A percentile compares a stretch with the other conserved stretches of the same genome.
These are phyloP conservation scores for Xylariomycetidae sp. DNA, from an alignment of 2,329 filamentous ascomycete genomes.

Conservation along the genomic window DNA sequence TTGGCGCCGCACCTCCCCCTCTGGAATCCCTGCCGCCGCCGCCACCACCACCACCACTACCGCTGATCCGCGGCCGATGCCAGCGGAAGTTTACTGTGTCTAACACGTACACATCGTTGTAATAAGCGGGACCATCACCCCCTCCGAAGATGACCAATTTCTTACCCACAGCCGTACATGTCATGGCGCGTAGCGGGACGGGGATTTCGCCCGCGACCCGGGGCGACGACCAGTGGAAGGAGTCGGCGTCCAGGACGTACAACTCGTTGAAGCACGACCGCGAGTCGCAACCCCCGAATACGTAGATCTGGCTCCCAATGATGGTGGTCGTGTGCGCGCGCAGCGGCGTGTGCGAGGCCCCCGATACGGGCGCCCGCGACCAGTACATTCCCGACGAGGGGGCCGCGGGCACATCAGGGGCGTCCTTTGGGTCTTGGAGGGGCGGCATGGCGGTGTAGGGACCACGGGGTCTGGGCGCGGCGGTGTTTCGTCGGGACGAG, in stretches of 20 bases:
- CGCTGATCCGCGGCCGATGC: conserved; percentile 58
- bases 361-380: conserved; percentile 62
- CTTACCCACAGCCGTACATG: conserved; percentile 66
- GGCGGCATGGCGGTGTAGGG: conserved; percentile 49
- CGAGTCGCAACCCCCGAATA: conserved; percentile 66
- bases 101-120: conserved; percentile 69
- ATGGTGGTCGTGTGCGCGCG: conserved; percentile 64
- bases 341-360: conserved; percentile 54
- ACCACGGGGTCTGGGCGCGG: conserved; percentile 27
- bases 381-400: conserved; percentile 71
- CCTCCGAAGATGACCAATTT: conserved; percentile 67
- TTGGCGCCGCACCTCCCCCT: conserved; percentile 54
- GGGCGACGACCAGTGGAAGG: conserved; percentile 66
- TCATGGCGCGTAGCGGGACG: conserved; percentile 64
- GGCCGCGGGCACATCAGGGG: conserved; percentile 56
- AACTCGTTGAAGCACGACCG: conserved; percentile 65
- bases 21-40: too few relatives aligned
- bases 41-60: too few relatives aligned
- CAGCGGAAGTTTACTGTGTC: conserved; percentile 66
- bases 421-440: conserved; percentile 51
- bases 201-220: conserved; percentile 61
- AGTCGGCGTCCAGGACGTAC: conserved; percentile 65
- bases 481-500: conserved; percentile 14
- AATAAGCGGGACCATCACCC: conserved; percentile 66
- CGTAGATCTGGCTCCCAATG: conserved; percentile 61